Evolutionary conservation across 2,329 filamentous ascomycete species (phyloP), one percentile per base, ranked within the genome.

Genomic region (Fusarium metavorans): DNA sequence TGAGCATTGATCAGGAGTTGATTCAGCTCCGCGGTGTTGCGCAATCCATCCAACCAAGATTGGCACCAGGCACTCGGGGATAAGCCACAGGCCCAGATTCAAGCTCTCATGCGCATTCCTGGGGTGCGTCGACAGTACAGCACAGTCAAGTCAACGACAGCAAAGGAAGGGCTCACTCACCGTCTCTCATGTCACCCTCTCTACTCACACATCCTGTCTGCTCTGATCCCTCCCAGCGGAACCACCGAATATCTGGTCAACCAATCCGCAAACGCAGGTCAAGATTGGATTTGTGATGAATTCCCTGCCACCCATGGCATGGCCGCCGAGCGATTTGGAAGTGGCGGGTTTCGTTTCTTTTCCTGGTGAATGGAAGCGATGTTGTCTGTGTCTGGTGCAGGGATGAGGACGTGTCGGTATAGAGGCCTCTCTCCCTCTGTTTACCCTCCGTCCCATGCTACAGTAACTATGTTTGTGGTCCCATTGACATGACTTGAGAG

Each of bases 81-180:
- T 30, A 75, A 70, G 69, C 62, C 72, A 75, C 73, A 35, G 57
- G 57, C 45, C 70, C 66, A 56, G 57, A 58, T 41, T 64, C 64
- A 74, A 74, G 41, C 50, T 72, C 68, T 56, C 30, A 62, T 35
- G 48, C 66, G 58, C 70, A 74, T 73, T 74, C 68, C 64, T 70
- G 63, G 68, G 66, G 66, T 68, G 71, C 69, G 72, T 75, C 67
- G 54, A 50, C 62, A 59, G 43, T 23, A 50, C 62, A 59, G 43
- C 32, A 50, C 62, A 59, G 43, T 23, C 45, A 60, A 59, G 43
- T 37, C 18, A 10, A 35, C 67, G 32, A 45, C 62, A 59, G 52
- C 45, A 25, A 23, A 35, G 57, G 39, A 23, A 35, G 57, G 39
- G 43, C 48, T 66, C 59, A 18, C 60, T 56, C 61, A 54, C 61